Evolutionary conservation across 257 asterid genomes (phyloP).

Genomic region (Jasminum sambac): DNA sequence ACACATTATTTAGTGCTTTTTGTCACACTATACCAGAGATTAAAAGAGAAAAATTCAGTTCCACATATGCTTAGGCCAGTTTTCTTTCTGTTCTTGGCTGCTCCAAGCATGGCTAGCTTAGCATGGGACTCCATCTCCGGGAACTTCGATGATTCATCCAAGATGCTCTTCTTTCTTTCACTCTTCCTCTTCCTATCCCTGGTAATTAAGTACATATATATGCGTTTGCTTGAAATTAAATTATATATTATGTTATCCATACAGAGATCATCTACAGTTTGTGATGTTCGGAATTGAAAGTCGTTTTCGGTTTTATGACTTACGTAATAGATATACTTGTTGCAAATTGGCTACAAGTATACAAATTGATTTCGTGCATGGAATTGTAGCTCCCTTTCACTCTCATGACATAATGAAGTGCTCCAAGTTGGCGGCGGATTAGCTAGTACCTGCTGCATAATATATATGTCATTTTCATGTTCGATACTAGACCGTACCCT

Average conservation of each 20-base stretch:
- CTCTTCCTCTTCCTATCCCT: conserved; percentile 59
- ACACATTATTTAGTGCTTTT: conserved; percentile 68
- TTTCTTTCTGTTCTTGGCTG: conserved; percentile 57
- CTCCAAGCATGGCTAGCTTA: conserved; percentile 66
- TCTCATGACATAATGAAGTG: neutral
- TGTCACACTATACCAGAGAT: conserved; percentile 61
- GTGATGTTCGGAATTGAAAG: no score
- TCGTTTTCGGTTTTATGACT: no score
- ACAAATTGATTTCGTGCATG: neutral
- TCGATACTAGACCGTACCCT: neutral
- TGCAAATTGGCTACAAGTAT: neutral
- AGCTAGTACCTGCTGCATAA: neutral
- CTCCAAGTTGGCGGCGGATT: neutral
- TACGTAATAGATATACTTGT: neutral
- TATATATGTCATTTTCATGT: neutral
- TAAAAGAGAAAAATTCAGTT: conserved; percentile 47
- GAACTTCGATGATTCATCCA: conserved; percentile 49
- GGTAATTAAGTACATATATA: conserved; percentile 30
- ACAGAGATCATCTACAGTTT: no score
- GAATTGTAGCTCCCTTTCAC: neutral
- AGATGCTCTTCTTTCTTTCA: conserved; percentile 70
- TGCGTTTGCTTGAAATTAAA: no score
- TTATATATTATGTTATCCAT: no score
- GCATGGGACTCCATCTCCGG: conserved; percentile 71
- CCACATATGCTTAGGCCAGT: conserved; percentile 59